Conservation (phyloP, 805 yeast species). For the Starmerella apis region DNA sequence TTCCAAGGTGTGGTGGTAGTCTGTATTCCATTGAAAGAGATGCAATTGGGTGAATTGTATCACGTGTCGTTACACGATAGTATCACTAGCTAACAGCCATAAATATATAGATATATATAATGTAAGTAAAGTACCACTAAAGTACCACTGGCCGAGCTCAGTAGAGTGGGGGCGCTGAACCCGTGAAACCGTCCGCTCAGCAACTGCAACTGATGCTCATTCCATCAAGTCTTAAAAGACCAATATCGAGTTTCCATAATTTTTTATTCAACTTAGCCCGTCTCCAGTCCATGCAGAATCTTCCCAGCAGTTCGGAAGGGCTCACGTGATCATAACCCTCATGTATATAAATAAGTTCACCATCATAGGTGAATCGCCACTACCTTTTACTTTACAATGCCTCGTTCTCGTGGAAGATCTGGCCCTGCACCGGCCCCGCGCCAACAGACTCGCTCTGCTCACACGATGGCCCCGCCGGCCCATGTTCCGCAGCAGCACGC, state of each 20-base stretch:
- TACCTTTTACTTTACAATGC: slow-evolving; percentile 18
- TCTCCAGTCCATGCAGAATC: too few relatives aligned
- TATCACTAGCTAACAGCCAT: too few relatives aligned
- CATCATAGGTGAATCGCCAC: background rate
- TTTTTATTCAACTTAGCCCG: too few relatives aligned
- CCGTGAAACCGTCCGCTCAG: too few relatives aligned
- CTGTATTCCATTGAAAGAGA: background rate
- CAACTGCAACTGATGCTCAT: too few relatives aligned
- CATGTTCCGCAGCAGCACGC: slow-evolving; percentile 43
- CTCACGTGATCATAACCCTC: background rate
- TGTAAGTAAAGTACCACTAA: too few relatives aligned
- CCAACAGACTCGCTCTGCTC: slow-evolving; percentile 28
- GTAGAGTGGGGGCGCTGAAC: too few relatives aligned
- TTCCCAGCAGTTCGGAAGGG: background rate
- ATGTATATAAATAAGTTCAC: background rate
- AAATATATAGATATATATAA: too few relatives aligned
- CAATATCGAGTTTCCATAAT: too few relatives aligned
- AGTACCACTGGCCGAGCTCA: too few relatives aligned
- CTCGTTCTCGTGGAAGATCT: slow-evolving; percentile 40
- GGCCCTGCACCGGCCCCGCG: slow-evolving; percentile 27
- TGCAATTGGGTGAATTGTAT: background rate
- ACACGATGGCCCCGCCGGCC: slow-evolving; percentile 46
- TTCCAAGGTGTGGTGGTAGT: background rate
- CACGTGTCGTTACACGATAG: slow-evolving; percentile 3
- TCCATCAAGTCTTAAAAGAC: too few relatives aligned